Conservation (phyloP, 352 stramenopile species). For the Globisporangium ultimum region DNA sequence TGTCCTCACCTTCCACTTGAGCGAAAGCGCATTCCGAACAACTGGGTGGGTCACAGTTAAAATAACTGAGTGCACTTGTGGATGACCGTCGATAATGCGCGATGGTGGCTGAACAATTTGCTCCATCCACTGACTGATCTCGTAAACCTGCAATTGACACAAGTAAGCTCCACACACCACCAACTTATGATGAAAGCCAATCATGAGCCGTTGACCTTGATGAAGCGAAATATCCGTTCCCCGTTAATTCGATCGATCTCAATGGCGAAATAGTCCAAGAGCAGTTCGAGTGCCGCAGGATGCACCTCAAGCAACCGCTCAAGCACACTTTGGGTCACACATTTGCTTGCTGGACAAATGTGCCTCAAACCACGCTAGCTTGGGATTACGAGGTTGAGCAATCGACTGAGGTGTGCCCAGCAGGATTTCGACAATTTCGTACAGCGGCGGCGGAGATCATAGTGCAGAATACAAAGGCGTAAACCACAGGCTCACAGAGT, state of each 20-base stretch:
- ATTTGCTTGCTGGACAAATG: constrained; percentile 18
- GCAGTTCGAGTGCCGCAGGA: constrained; percentile 29
- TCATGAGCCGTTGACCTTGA: constrained; percentile 21
- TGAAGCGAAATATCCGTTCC: constrained; percentile 39
- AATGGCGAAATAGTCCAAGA: constrained; percentile 44
- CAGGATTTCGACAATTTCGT: constrained; percentile 47
- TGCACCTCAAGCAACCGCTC: constrained; percentile 40
- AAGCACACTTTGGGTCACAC: constrained; percentile 29
- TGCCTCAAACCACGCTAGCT: constrained; percentile 25
- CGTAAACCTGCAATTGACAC: constrained; percentile 25
- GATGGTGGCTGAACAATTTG: constrained; percentile 35
- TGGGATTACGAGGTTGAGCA: constrained; percentile 33
- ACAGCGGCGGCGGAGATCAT: constrained; percentile 29
- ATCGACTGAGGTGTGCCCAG: constrained; percentile 41
- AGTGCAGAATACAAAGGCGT: constrained; percentile 46
- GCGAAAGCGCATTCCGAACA: constrained; percentile 43
- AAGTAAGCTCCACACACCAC: background rate
- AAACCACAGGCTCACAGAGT: constrained; percentile 31
- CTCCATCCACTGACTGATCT: constrained; percentile 38
- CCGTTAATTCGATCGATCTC: constrained; percentile 51
- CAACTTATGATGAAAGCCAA: background rate
- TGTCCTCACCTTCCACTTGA: constrained; percentile 44
- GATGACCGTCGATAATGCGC: constrained; percentile 15
- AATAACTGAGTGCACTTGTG: constrained; percentile 16
- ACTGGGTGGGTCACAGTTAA: constrained; percentile 43